phyloP scores from a whole-genome alignment of 441 rosid genomes.

The Adansonia rubrostipa region DNA sequence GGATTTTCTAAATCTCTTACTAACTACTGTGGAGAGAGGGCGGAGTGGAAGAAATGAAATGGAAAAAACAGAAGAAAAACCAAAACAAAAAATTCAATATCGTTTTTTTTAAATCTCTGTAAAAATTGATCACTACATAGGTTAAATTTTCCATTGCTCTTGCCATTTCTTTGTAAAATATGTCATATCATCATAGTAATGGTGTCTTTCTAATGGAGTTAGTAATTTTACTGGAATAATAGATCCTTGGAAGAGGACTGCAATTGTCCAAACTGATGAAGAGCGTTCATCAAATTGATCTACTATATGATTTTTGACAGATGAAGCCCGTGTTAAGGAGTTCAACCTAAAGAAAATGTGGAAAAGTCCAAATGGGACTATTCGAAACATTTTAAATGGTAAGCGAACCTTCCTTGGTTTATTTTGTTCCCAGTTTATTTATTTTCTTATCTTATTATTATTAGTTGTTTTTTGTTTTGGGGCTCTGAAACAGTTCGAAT shows the following conservation, averaged over 20 bases:
- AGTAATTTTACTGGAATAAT: neutral
- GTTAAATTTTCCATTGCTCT: neutral
- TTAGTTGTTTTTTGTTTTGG: neutral
- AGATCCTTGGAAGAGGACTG: neutral
- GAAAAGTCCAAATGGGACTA: conserved; percentile 96
- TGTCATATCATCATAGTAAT: neutral
- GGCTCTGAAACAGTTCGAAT: neutral
- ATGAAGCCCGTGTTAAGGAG: conserved; percentile 85
- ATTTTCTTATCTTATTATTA: neutral
- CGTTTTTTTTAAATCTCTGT: neutral
- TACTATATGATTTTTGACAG: conserved; percentile 40
- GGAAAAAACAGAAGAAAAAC: neutral
- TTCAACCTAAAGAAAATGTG: conserved; percentile 84
- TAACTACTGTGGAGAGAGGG: neutral
- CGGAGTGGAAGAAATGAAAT: neutral
- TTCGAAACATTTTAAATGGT: conserved; percentile 91
- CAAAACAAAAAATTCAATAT: neutral
- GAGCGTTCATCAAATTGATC: neutral
- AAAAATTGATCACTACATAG: too few species aligned
- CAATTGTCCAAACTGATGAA: neutral
- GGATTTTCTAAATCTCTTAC: conserved; percentile 18
- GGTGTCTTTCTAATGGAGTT: neutral
- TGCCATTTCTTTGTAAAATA: neutral
- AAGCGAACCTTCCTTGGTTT: conserved; percentile 22
- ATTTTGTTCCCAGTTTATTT: conserved; percentile 5